Evolutionary conservation across 257 asterid genomes (phyloP).

Genomic region (Plantago elongata): DNA sequence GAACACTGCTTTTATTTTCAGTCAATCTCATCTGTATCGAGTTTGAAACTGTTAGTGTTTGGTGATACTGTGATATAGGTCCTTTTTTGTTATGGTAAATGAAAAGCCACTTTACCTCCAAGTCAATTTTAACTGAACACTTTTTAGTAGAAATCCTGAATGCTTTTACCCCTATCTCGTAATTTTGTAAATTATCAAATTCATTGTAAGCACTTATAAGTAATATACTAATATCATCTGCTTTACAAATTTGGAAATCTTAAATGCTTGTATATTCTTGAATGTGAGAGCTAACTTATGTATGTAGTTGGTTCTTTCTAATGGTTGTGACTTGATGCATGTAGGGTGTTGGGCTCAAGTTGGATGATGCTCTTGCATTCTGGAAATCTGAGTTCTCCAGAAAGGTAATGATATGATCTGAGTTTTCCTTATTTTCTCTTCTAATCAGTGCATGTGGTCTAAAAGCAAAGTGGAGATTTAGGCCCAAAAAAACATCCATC

Average conservation of each 20-base stretch:
- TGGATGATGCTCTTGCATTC: conserved; percentile 97
- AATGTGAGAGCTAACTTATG: conserved; percentile 1
- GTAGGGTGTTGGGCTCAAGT: conserved; percentile 91
- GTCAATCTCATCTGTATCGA: not conserved
- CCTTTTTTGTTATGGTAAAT: not conserved
- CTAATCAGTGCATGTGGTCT: conserved; percentile 5
- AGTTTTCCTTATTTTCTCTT: conserved; percentile 1
- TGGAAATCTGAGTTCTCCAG: conserved; percentile 93
- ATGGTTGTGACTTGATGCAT: conserved; percentile 16
- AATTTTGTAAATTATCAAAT: not conserved
- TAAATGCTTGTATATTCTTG: conserved; percentile 9
- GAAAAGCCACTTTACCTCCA: not conserved
- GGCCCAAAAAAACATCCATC: too few species aligned
- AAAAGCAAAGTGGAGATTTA: not conserved
- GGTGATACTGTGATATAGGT: conserved; percentile 9
- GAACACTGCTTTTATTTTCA: not conserved
- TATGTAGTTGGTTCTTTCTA: conserved; percentile 13
- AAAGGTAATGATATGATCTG: conserved; percentile 43
- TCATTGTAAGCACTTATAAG: not conserved
- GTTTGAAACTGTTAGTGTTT: not conserved
- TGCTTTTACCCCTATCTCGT: not conserved
- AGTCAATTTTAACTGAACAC: conserved; percentile 10
- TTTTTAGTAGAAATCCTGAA: not conserved
- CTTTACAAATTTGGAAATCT: conserved; percentile 6
- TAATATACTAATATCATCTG: not conserved